phyloP scores from a whole-genome alignment of 2,329 filamentous ascomycete species.

The Daldinia eschscholtzii region DNA sequence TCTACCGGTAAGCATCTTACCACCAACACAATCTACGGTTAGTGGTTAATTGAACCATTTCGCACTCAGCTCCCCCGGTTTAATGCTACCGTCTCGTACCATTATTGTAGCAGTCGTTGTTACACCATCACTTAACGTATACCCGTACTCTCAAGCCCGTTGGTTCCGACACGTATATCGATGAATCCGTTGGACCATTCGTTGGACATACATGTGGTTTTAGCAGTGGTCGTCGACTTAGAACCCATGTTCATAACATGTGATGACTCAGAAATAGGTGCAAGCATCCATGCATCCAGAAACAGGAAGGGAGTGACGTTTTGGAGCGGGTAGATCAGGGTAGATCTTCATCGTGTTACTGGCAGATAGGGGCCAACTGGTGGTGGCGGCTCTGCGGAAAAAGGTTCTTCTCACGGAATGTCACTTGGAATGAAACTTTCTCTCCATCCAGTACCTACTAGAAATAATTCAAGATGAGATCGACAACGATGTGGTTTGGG shows the following conservation, averaged over 20 bases:
- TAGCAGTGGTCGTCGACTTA: constrained; percentile 27
- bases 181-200: constrained; percentile 17
- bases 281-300: constrained; percentile 11
- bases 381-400: constrained; percentile 46
- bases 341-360: constrained; percentile 34
- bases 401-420: constrained; percentile 31
- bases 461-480: constrained; percentile 20
- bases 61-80: constrained; percentile 26
- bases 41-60: constrained; percentile 28
- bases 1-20: constrained; percentile 43
- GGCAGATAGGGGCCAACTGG: not conserved
- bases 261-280: constrained; percentile 35
- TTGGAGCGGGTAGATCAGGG: constrained; percentile 35
- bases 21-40: constrained; percentile 25
- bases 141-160: constrained; percentile 6
- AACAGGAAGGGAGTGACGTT: constrained; percentile 26
- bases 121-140: constrained; percentile 26
- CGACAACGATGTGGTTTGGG: constrained; percentile 13
- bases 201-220: not conserved
- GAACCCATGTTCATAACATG: constrained; percentile 13
- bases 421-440: constrained; percentile 13
- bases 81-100: constrained; percentile 19
- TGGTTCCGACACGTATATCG: constrained; percentile 26
- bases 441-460: not conserved
- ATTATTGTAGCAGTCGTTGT: constrained; percentile 32